A percentile compares a stretch with the other conserved stretches of the same genome.
Conservation (phyloP, 73 alveolate genomes). For the Stentor coeruleus region DNA sequence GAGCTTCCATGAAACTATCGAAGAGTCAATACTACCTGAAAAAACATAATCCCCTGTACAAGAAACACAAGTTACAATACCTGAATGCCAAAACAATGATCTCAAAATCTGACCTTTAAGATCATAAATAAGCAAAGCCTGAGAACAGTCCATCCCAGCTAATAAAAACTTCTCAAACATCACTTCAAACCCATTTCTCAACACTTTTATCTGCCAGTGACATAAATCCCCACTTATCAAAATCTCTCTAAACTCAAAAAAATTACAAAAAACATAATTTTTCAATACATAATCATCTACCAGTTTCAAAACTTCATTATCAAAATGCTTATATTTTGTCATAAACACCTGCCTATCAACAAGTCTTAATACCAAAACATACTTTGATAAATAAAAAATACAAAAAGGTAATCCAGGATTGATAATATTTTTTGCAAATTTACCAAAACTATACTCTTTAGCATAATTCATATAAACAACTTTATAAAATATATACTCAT, state of each 20-base stretch:
- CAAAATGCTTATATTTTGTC: neutral
- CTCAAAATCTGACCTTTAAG: neutral
- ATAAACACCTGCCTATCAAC: neutral
- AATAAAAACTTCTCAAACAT: slow-evolving; percentile 72
- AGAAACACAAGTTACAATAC: neutral
- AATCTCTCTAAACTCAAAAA: too few species aligned
- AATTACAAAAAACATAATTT: too few species aligned
- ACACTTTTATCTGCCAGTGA: neutral
- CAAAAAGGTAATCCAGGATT: neutral
- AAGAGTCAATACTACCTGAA: neutral
- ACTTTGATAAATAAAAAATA: neutral
- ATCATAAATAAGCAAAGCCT: neutral
- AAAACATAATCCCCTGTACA: neutral
- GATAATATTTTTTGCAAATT: neutral
- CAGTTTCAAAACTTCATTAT: neutral
- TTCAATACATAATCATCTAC: neutral
- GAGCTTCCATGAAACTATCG: neutral
- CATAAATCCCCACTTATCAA: neutral
- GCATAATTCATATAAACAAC: neutral
- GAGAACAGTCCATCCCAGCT: neutral
- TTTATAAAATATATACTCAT: too few species aligned
- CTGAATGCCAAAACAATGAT: neutral
- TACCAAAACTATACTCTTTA: neutral
- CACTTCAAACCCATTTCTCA: slow-evolving; percentile 46
- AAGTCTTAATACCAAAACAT: neutral